These are phyloP conservation scores for Suillus spraguei DNA, from an alignment of 768 basidiomycete genomes.

Conservation along the genomic window DNA sequence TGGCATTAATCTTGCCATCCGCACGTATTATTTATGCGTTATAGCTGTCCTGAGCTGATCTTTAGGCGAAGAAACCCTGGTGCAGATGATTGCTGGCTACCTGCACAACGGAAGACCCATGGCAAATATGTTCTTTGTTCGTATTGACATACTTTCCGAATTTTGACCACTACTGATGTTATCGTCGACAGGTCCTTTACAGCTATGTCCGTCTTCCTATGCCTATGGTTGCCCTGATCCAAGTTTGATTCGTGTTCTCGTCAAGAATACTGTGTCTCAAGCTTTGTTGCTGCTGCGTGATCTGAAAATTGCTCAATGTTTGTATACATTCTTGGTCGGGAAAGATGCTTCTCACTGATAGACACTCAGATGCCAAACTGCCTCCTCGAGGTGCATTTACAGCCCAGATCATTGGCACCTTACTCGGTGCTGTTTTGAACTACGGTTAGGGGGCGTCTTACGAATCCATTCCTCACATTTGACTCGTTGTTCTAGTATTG, in stretches of 20 bases:
- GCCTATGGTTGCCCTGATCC: not conserved
- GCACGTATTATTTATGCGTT: conserved; percentile 18
- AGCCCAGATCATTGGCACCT: conserved; percentile 56
- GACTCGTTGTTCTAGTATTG: conserved; percentile 39
- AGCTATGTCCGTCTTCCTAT: conserved; percentile 36
- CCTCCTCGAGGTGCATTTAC: conserved; percentile 66
- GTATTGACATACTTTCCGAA: not conserved
- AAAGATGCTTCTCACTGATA: conserved; percentile 36
- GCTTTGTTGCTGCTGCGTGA: conserved; percentile 57
- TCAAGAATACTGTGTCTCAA: conserved; percentile 31
- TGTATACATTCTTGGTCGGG: not conserved
- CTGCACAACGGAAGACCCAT: conserved; percentile 40
- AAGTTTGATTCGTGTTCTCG: not conserved
- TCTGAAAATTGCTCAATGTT: conserved; percentile 46
- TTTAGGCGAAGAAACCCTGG: conserved; percentile 25
- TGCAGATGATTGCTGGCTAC: conserved; percentile 41
- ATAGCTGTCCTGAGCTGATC: not conserved
- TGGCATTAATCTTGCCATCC: conserved; percentile 24
- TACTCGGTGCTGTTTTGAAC: conserved; percentile 53
- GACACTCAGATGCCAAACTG: conserved; percentile 47
- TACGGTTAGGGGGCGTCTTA: conserved; percentile 34
- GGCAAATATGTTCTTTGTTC: conserved; percentile 45
- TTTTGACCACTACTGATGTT: conserved; percentile 37
- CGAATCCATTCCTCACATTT: not conserved
- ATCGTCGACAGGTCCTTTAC: conserved; percentile 41